A percentile compares a stretch with the other conserved stretches of the same genome.
Evolutionary conservation across 106 monocot genomes (phyloP).

Genomic region (Chionographis japonica): DNA sequence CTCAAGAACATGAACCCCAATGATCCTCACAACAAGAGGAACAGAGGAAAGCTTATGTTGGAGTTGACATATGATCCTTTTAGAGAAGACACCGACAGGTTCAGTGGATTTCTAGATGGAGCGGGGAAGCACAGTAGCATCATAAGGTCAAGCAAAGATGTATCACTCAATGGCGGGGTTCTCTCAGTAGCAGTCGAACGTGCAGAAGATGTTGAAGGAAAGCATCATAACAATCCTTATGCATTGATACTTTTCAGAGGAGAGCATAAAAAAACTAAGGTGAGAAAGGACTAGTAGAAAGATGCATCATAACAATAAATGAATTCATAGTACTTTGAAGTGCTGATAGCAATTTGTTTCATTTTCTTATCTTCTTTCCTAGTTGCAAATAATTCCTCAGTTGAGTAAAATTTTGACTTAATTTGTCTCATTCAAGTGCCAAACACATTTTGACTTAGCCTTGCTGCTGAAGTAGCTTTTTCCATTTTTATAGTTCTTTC

Average conservation of each 20-base stretch:
- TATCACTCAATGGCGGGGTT: conserved; percentile 39
- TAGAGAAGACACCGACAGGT: conserved; percentile 46
- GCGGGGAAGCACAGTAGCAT: conserved; percentile 22
- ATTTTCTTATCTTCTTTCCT: no score
- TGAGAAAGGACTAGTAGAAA: conserved; percentile 3
- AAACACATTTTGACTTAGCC: no score
- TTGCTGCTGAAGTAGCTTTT: no score
- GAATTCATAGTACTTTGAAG: no score
- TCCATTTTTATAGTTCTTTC: no score
- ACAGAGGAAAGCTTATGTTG: conserved; percentile 70
- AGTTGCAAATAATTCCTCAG: no score
- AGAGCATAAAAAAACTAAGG: conserved; percentile 74
- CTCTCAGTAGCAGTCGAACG: conserved; percentile 53
- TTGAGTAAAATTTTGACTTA: no score
- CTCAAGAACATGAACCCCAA: conserved; percentile 77
- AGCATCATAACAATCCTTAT: conserved; percentile 72
- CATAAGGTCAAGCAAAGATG: background rate
- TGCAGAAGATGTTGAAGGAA: conserved; percentile 81
- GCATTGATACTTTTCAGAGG: conserved; percentile 61
- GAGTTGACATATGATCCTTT: conserved; percentile 80
- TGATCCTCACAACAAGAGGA: conserved; percentile 76
- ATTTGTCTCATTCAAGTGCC: no score
- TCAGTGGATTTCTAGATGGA: conserved; percentile 23
- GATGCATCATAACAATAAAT: no score
- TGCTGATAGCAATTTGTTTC: no score